Evolutionary conservation across 1,284 basidiomycete genomes (phyloP), one percentile per base, ranked within the genome.

Genomic region (Microbotryum silenes-acaulis): DNA sequence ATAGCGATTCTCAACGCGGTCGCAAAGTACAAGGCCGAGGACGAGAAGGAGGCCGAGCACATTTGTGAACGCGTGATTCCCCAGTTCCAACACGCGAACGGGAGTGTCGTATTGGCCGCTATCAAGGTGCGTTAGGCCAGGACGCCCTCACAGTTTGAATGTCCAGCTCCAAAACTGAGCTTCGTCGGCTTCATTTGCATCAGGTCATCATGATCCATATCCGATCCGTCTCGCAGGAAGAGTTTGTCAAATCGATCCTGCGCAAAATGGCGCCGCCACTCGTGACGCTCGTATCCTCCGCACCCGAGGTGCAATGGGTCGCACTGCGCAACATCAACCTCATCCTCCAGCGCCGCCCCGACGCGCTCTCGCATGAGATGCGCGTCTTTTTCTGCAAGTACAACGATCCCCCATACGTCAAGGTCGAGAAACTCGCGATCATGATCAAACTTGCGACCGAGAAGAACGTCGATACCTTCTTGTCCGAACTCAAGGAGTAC

Each of bases 301-400:
- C 81, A 16, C 79, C 81, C 1, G 82, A 84, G 69, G 81, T 98
- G 1, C 94, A 98, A 77, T 98, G 93, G 88, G 94, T 98, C 57
- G 92, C 91, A 1, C 79, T 98, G 58, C 84, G 94, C 33, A 97
- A 98, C 74, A 92, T 97, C 79, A 94, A 97, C 72, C 83, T 98
- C 54, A 83, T 98, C 54, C 83, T 97, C 23, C 96, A 98, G 77
- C 91, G 93, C 71, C 85, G 91, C 4, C 80, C 90, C 1, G 88
- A 93, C 62, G 81, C 97, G 59, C 82, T 98, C 7, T 84, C 87
- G 31, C 93, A 89, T 76, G 94, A 98, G 77, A 92, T 98, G 85
- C 85, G 92, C 61, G 93, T 98, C 27, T 98, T 98, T 77, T 98
- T 98, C 80, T 98, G 96, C 86, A 98, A 98, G 77, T 98, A 99